These are phyloP conservation scores for Pseudonitzschia multiseries DNA, from an alignment of 108 stramenopile genomes.

Conservation along the genomic window DNA sequence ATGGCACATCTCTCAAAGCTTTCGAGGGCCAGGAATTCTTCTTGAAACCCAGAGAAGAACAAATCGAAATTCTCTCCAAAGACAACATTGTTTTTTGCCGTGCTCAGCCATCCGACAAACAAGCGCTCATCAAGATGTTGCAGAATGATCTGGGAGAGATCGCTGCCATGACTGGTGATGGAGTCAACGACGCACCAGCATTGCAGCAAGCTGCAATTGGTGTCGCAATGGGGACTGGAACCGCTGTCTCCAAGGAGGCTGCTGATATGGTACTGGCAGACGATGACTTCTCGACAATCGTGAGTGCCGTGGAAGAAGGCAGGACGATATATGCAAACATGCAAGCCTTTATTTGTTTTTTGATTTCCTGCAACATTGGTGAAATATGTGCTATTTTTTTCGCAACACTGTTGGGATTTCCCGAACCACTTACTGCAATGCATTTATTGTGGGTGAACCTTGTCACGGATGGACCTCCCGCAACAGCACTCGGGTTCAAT, in stretches of 20 bases:
- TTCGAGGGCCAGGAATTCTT: slow-evolving; percentile 89
- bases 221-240: slow-evolving; percentile 90
- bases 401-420: slow-evolving; percentile 88
- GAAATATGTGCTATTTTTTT: slow-evolving; percentile 96
- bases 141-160: slow-evolving; percentile 86
- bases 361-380: slow-evolving; percentile 97
- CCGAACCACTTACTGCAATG: slow-evolving; percentile 97
- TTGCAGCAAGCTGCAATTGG: slow-evolving; percentile 96
- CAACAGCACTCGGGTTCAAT: slow-evolving; percentile 98
- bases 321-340: slow-evolving; percentile 97
- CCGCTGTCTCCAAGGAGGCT: slow-evolving; percentile 88
- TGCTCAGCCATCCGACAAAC: slow-evolving; percentile 97
- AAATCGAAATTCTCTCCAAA: slow-evolving; percentile 54
- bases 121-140: slow-evolving; percentile 93
- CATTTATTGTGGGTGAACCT: slow-evolving; percentile 98
- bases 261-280: slow-evolving; percentile 96
- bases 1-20: slow-evolving; percentile 52
- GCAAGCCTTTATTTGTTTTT: slow-evolving; percentile 98
- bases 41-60: slow-evolving; percentile 61
- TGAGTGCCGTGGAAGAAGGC: slow-evolving; percentile 95
- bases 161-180: slow-evolving; percentile 97
- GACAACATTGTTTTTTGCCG: slow-evolving; percentile 97
- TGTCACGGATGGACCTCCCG: slow-evolving; percentile 98
- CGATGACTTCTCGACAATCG: slow-evolving; percentile 98
- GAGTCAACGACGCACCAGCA: slow-evolving; percentile 99